Conservation (phyloP, 2,329 filamentous ascomycete genomes). For the Seiridium cupressi region DNA sequence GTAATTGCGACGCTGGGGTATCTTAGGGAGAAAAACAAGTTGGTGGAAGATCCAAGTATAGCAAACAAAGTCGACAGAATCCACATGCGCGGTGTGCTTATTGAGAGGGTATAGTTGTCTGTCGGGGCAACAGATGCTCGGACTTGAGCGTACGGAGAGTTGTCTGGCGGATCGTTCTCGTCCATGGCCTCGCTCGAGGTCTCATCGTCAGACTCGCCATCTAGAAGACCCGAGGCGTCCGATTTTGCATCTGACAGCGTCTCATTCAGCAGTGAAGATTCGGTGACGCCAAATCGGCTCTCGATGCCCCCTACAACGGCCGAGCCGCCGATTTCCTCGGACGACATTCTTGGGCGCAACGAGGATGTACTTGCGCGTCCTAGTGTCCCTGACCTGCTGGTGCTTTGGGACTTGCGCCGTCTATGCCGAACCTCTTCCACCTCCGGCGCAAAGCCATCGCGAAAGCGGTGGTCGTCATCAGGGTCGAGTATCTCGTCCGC, state of each 20-base stretch:
- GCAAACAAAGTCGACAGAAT: constrained; percentile 75
- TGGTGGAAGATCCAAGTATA: constrained; percentile 77
- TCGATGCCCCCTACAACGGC: constrained; percentile 52
- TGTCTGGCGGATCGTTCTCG: constrained; percentile 58
- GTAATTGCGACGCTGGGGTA: constrained; percentile 90
- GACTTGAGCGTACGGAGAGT: constrained; percentile 76
- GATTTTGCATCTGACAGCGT: constrained; percentile 42
- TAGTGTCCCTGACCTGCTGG: constrained; percentile 18
- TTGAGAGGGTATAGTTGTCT: constrained; percentile 75
- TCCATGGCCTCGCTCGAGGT: constrained; percentile 23
- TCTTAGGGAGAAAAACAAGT: constrained; percentile 85
- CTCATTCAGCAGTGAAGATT: constrained; percentile 44
- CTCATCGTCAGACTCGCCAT: constrained; percentile 36
- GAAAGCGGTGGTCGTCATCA: constrained; percentile 26
- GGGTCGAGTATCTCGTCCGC: constrained; percentile 24
- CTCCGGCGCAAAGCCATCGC: constrained; percentile 20
- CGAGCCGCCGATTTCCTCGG: constrained; percentile 50
- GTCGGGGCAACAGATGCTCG: constrained; percentile 75
- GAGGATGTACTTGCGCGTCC: constrained; percentile 24
- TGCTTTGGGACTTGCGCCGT: constrained; percentile 22
- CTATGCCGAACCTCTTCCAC: constrained; percentile 13
- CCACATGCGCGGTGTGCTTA: constrained; percentile 90
- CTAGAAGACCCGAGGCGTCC: constrained; percentile 17
- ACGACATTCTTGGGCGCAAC: constrained; percentile 29
- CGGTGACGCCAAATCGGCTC: constrained; percentile 50